These are phyloP conservation scores for Ceratocystis papillata DNA, from an alignment of 2,329 filamentous ascomycete species.

Conservation along the genomic window DNA sequence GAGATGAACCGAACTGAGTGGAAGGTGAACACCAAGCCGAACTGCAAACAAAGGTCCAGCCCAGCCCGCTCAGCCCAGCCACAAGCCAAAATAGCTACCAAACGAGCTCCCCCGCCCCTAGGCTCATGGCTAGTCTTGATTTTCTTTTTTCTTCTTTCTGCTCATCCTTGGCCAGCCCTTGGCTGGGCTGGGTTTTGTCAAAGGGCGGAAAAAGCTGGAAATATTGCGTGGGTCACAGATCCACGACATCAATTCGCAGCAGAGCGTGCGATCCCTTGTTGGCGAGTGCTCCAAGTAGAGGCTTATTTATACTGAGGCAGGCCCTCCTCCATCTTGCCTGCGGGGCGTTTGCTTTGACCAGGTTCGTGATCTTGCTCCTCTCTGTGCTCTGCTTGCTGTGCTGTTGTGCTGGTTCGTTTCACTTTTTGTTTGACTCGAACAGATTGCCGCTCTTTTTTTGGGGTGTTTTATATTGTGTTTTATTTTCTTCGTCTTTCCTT, in stretches of 20 bases:
- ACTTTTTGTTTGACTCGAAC: conserved; percentile 2
- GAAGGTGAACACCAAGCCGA: too few species aligned
- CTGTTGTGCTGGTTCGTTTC: not conserved
- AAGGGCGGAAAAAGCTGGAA: conserved; percentile 11
- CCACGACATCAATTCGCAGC: not conserved
- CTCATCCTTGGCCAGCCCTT: not conserved
- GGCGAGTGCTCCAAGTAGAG: not conserved
- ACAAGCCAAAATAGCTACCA: too few species aligned
- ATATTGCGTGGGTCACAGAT: conserved; percentile 5
- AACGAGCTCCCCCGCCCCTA: too few species aligned
- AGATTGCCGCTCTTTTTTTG: not conserved
- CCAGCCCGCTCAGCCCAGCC: not conserved
- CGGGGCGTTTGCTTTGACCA: not conserved
- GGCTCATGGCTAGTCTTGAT: not conserved
- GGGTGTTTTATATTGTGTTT: not conserved
- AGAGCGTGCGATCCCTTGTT: not conserved
- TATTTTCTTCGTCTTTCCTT: conserved; percentile 3
- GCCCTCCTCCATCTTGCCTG: not conserved
- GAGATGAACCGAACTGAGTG: not conserved
- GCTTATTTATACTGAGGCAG: not conserved
- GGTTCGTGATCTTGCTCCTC: not conserved
- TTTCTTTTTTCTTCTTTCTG: not conserved
- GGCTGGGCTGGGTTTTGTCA: not conserved
- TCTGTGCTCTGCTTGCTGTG: not conserved
- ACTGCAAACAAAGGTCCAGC: not conserved